Base-by-base conservation (phyloP, 176 grass and related monocot species). In the Microstegium vimineum region DNA sequence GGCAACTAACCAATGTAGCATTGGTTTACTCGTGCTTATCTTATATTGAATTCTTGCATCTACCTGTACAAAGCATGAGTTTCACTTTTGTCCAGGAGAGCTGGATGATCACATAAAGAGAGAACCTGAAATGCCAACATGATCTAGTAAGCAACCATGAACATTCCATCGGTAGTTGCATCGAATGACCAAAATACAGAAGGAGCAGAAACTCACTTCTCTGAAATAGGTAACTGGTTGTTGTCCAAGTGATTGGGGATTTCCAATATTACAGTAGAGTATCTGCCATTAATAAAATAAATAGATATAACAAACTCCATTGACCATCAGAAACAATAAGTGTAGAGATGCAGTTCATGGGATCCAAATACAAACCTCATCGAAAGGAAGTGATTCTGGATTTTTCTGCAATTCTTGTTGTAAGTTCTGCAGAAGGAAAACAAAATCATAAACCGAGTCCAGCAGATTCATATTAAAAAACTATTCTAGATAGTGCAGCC, bases 211-310 rank as follows among this genome's bases (percentile, higher is more conserved):
- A 79, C 84, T 79, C 59, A 98, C 95, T 82, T 98, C 95, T 74
- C 92, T 89, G 76, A 94, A 98, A 86, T 94, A 98, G 32, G 95
- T 98, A 78, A 94, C 73, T 60, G 92, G 92, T n/a, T 98, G 90
- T 74, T 98, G 92, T 65, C 90, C 90, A 81, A 98, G 95, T 74
- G 90, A 91, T 72, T 98, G 95, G 1, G 95, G 95, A 90, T 98
- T 94, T 40, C 95, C 95, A 77, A 98, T 94, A 74, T 98, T 98
- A 78, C 95, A 94, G 40, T 91, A 98, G 17, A 98, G 78, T 82
- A 93, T 93, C 95, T 94, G 83, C 23, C 42, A 85, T 65, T 26
- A 65, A 90, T 26, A 65, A 90, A 73, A 71, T 71, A 80, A 36
- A 65, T 12, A 17, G 8, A 61, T 15, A 5, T 61, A 77, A 40